phyloP scores from a whole-genome alignment of 768 basidiomycete species.

The Tricholoma sp. region DNA sequence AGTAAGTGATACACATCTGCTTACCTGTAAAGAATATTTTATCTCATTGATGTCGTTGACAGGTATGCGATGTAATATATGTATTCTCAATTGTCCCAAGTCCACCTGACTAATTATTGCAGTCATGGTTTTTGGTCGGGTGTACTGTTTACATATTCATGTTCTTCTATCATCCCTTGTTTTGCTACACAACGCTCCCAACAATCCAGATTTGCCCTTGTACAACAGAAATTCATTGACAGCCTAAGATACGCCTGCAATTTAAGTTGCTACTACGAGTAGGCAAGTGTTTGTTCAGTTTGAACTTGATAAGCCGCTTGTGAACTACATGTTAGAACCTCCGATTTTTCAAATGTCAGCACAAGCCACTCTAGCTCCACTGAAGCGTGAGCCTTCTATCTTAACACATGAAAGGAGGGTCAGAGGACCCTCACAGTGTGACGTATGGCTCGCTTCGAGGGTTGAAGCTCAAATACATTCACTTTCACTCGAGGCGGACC shows the following conservation, averaged over 20 bases:
- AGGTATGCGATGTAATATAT: constrained; percentile 52
- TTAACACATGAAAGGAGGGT: no score
- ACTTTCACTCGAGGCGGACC: no score
- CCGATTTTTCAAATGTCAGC: no score
- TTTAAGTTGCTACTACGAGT: neutral
- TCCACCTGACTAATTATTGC: constrained; percentile 1
- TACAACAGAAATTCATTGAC: neutral
- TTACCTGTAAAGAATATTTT: neutral
- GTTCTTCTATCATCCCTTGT: constrained; percentile 11
- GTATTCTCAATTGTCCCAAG: constrained; percentile 9
- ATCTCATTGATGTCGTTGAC: constrained; percentile 8
- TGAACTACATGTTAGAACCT: no score
- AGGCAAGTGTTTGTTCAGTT: neutral
- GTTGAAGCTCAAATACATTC: no score
- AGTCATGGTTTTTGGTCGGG: constrained; percentile 11
- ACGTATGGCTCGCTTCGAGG: no score
- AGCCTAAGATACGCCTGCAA: neutral
- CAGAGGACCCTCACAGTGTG: no score
- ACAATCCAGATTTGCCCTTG: constrained; percentile 14
- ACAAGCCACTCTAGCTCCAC: neutral
- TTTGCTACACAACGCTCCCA: constrained; percentile 14
- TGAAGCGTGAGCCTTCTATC: no score
- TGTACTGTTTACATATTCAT: constrained; percentile 19
- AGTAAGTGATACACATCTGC: constrained; percentile 42
- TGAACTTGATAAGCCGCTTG: no score